Conservation (phyloP, 768 basidiomycete genomes). For the Russula griseocarnosa region DNA sequence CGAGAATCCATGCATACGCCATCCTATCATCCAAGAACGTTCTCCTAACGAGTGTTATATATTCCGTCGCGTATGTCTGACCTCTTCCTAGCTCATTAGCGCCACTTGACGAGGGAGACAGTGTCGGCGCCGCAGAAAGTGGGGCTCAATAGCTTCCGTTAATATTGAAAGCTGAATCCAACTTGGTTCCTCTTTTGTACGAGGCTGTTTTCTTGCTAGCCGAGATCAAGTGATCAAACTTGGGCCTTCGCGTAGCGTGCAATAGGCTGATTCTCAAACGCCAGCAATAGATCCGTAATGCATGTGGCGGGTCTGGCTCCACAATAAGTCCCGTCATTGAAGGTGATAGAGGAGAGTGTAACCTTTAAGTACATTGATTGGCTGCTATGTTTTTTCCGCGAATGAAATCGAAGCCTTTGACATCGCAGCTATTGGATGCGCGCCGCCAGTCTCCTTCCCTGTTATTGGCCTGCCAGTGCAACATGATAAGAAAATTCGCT, state of each 20-base stretch:
- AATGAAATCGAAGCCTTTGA: neutral
- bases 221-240: neutral
- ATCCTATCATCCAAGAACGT: no score
- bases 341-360: neutral
- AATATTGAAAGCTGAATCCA: no score
- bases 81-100: neutral
- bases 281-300: no score
- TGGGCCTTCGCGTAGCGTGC: neutral
- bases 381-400: neutral
- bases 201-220: no score
- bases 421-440: neutral
- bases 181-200: no score
- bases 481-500: no score
- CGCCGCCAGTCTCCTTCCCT: neutral
- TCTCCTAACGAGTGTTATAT: no score
- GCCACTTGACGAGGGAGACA: neutral
- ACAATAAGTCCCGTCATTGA: neutral
- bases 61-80: no score
- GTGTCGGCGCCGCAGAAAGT: neutral
- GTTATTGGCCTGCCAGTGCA: neutral
- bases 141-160: slow-evolving; percentile 12
- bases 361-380: neutral
- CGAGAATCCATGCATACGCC: no score
- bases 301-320: no score
- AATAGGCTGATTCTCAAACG: no score